Conservation (phyloP, 805 yeast genomes). For the Groenewaldozyma salmanticensis region DNA sequence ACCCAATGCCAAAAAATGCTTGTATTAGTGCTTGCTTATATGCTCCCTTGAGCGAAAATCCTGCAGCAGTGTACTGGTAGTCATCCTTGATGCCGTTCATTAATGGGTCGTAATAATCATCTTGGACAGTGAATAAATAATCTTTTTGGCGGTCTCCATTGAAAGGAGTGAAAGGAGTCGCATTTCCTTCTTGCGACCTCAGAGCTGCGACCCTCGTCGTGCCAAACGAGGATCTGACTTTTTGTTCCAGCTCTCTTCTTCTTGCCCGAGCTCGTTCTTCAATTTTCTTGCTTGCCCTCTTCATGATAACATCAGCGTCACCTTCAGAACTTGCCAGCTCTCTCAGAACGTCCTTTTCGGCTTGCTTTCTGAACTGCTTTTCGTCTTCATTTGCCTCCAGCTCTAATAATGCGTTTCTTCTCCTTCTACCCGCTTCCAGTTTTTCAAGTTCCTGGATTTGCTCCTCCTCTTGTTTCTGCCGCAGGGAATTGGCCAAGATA, state of each 20-base stretch:
- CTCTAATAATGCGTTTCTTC: slow-evolving; percentile 42
- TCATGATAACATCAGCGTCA: slow-evolving; percentile 37
- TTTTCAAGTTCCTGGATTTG: slow-evolving; percentile 54
- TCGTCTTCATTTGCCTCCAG: slow-evolving; percentile 55
- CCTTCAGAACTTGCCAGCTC: slow-evolving; percentile 36
- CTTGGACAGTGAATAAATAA: slow-evolving; percentile 40
- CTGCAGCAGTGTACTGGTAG: slow-evolving; percentile 71
- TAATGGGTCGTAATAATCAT: slow-evolving; percentile 54
- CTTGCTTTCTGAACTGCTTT: slow-evolving; percentile 29
- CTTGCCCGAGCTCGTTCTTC: slow-evolving; percentile 7
- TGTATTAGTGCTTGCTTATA: slow-evolving; percentile 72
- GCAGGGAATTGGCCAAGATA: slow-evolving; percentile 66
- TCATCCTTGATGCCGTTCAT: slow-evolving; percentile 43
- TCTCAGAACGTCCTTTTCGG: slow-evolving; percentile 48
- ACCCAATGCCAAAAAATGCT: slow-evolving; percentile 84
- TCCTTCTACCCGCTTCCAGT: slow-evolving; percentile 57
- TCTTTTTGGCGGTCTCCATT: slow-evolving; percentile 70
- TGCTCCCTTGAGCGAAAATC: slow-evolving; percentile 63
- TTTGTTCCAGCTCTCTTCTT: slow-evolving; percentile 20
- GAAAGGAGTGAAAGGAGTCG: slow-evolving; percentile 84
- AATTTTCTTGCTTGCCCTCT: slow-evolving; percentile 24
- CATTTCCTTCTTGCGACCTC: not conserved
- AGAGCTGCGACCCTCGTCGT: slow-evolving; percentile 2
- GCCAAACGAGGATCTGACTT: not conserved
- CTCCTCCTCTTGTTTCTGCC: slow-evolving; percentile 62